phyloP scores from a whole-genome alignment of 2,329 filamentous ascomycete genomes.

The Teratosphaeria viscida region DNA sequence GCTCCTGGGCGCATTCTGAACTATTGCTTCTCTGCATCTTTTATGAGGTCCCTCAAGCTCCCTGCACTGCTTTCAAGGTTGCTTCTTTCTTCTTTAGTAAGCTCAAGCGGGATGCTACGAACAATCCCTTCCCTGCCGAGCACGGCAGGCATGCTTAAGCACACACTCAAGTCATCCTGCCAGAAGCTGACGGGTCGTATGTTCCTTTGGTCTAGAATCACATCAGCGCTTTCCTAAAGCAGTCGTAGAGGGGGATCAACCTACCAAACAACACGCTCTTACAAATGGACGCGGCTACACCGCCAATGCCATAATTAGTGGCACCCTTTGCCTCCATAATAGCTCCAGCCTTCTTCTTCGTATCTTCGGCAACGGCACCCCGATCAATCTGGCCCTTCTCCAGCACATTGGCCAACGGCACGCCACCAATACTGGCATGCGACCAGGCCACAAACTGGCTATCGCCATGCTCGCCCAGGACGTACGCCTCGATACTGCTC shows the following conservation, averaged over 20 bases:
- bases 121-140: constrained; percentile 39
- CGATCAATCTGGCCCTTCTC: constrained; percentile 23
- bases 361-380: constrained; percentile 33
- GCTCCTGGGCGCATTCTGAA: background rate
- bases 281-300: constrained; percentile 39
- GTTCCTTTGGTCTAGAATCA: constrained; percentile 28
- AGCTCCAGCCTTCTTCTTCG: constrained; percentile 36
- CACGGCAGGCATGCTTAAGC: constrained; percentile 41
- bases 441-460: constrained; percentile 41
- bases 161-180: constrained; percentile 38
- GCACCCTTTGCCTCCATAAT: constrained; percentile 43
- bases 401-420: constrained; percentile 30
- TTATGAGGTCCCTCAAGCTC: constrained; percentile 27
- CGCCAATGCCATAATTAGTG: constrained; percentile 42
- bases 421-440: constrained; percentile 29
- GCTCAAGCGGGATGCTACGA: constrained; percentile 26
- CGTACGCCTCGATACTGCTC: constrained; percentile 33
- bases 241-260: background rate
- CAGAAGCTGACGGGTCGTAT: constrained; percentile 42
- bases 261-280: constrained; percentile 37
- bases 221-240: background rate
- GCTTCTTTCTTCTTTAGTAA: constrained; percentile 26
- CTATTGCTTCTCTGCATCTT: constrained; percentile 25
- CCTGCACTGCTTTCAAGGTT: constrained; percentile 27
- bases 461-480: constrained; percentile 41